Evolutionary conservation across 371 early-diverging fungal species (phyloP).

Genomic region (Fennellomyces sp.): DNA sequence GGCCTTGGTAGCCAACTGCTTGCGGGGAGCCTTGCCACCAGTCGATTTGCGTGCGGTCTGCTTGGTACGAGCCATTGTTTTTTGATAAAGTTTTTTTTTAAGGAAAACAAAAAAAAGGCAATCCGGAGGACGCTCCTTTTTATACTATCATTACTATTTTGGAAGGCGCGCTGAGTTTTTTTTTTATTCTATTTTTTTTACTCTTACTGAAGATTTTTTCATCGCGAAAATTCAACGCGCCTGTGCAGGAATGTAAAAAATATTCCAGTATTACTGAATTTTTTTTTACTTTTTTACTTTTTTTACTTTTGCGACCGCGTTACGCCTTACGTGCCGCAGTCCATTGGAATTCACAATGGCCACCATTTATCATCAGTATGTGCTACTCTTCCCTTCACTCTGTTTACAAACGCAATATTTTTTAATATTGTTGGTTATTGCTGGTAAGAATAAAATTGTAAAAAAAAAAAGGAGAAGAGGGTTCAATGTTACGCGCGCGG

Average conservation of each 20-base stretch:
- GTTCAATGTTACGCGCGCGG: not conserved
- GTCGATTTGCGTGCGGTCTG: slow-evolving; percentile 99
- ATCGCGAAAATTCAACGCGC: not conserved
- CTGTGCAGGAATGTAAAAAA: not conserved
- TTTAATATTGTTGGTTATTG: no score
- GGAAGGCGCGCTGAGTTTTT: slow-evolving; percentile 1
- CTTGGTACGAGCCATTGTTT: slow-evolving; percentile 93
- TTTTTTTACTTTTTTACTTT: slow-evolving; percentile 1
- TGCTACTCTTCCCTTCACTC: no score
- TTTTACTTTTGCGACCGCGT: not conserved
- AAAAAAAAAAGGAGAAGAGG: not conserved
- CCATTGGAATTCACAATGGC: no score
- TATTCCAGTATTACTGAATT: not conserved
- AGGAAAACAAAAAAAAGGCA: slow-evolving; percentile 13
- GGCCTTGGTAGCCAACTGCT: slow-evolving; percentile 97
- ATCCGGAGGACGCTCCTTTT: not conserved
- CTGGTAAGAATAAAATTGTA: no score
- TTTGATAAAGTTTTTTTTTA: not conserved
- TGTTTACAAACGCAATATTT: no score
- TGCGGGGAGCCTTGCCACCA: slow-evolving; percentile 98
- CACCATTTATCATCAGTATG: no score
- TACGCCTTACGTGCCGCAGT: not conserved
- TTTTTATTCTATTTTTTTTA: slow-evolving; percentile 3
- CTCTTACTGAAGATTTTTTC: slow-evolving; percentile 8
- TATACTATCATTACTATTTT: not conserved